phyloP scores from a whole-genome alignment of 306 rosid genomes.

The Prunus campanulata region DNA sequence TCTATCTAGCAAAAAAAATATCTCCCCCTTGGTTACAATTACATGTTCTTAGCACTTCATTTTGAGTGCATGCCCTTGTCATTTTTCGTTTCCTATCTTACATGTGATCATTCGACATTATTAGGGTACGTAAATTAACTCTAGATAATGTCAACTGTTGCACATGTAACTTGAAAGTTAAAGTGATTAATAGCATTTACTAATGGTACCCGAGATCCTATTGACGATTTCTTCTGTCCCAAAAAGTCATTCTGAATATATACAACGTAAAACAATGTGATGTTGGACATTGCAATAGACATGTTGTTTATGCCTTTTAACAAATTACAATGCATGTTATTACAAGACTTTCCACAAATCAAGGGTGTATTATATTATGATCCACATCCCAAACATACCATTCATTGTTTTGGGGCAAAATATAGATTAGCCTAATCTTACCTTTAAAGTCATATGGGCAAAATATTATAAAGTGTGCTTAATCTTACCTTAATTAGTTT shows the following conservation, averaged over 20 bases:
- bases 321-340: no score
- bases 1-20: neutral
- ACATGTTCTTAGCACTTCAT: neutral
- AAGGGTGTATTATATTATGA: neutral
- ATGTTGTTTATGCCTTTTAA: no score
- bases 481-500: neutral
- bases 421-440: constrained; percentile 49
- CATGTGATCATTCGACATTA: neutral
- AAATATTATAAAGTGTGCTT: neutral
- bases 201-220: neutral
- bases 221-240: accelerated
- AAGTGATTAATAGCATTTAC: neutral
- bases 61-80: neutral
- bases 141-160: no score
- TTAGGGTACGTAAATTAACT: neutral
- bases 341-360: no score
- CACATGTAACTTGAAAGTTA: no score
- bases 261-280: no score
- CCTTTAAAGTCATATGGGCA: neutral
- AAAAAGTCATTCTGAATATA: accelerated
- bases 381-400: constrained; percentile 42
- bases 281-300: no score
- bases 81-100: neutral
- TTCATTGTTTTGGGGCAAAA: constrained; percentile 30
- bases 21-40: neutral